Evolutionary conservation across 73 alveolate species (phyloP), one percentile per base, ranked within the genome.

Genomic region (Paramecium octaurelia): DNA sequence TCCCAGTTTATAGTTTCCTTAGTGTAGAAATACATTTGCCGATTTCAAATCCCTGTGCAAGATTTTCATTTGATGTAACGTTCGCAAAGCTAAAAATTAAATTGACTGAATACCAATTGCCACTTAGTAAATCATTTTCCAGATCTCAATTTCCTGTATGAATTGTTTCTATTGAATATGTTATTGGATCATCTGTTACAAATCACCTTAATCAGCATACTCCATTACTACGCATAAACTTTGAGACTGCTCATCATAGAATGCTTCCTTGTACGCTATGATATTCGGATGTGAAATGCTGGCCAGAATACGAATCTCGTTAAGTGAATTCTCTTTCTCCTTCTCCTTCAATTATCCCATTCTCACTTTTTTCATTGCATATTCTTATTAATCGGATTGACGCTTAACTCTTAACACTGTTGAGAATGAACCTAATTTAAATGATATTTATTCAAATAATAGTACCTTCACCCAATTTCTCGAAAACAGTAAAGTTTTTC

Each of bases 271-370:
- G 38, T 93, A 94, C 8, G 89, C 95, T 3, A 94, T 85, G 4
- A 94, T 86, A 76, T 93, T 87, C 11, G 95, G 92, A 58, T 94
- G 96, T 20, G 75, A 42, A 35, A 94, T 58, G 44, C 93, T 75
- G 58, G 98, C 98, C 57, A 96, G 80, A 18, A 96, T 92, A 36
- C 98, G 86, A 38, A 96, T 95, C 73, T 96, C 98, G 80, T 95
- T 95, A 8, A 95, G 92, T 23, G 98, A 97, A 80, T 95, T 95
- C 35, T 93, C 92, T 93, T 92, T 95, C 86, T 92, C 95, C 24
- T 92, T 92, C 57, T 80, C 93, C 24, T 92, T 84, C 43, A 95
- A 86, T 64, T 86, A 58, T 34, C 96, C 92, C 64, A 95, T 77
- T 48, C 92, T 64, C n/a, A 95, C 96, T 24, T 93, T 92, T 59